Base-by-base conservation (phyloP, 2,329 filamentous ascomycete species). In the Aspergillus tanneri region DNA sequence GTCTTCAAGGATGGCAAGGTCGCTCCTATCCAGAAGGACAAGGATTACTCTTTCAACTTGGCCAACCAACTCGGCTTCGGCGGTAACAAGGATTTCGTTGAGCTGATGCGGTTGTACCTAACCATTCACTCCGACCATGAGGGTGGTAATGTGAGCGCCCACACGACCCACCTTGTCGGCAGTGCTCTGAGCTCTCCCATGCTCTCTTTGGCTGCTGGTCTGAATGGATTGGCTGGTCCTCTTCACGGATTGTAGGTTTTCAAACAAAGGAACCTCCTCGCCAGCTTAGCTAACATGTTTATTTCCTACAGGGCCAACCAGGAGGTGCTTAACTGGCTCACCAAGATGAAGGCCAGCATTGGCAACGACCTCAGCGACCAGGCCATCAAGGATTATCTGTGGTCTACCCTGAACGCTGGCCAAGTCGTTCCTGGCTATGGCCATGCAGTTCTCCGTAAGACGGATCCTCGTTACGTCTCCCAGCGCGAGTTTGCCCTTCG, bases 1-100 rank as follows among this genome's bases (percentile, higher is more conserved):
- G 87, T 97, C 74, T 99, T 95, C 89, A 96, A 97, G 86, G 93
- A 95, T 70, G 93, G 93, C 79, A 97, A 97, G 86, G 92, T 99
- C 62, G 88, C 90, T 53, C 74, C 90, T 47, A 84, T 96, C 73
- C 86, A 97, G 82, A 95, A 96, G 83, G 92, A 97, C 80, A 93
- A 97, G 88, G 93, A 99, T 73, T 99, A 96, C 81, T 83, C 86
- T 66, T 99, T 87, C 88, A 99, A 99, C 87, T 88, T 99, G 73
- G 91, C 93, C 77, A 97, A 97, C 85, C 90, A 96, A 85, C 90
- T 99, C 65, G 93, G 93, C 68, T 99, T 93, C 73, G 88, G 88
- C 65, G 84, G 87, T 68, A 97, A 99, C 85, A 80, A 83, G 67
- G 92, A 97, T 82, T 99, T 99, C 66, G 79, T 99, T 72, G 93